Base-by-base conservation (phyloP, 495 filamentous ascomycete species). In the Elasticomyces elasticus region DNA sequence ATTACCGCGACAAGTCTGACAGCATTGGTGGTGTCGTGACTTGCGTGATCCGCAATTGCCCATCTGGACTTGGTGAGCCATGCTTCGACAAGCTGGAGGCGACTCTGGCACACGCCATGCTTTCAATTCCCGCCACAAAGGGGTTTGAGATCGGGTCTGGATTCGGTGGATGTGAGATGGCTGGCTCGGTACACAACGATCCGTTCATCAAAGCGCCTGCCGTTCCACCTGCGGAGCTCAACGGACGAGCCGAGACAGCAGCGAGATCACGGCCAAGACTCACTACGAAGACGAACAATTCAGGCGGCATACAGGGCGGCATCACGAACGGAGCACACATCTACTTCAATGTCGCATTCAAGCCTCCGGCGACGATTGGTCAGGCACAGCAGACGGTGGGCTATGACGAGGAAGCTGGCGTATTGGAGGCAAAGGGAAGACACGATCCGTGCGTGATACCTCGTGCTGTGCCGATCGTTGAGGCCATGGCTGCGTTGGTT, bases 361-460 rank as follows among this genome's bases (percentile, higher is more conserved):
- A 98, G 74, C 86, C 91, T 1, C 81, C 92, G 7, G 92, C 92
- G 9, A 98, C 92, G 9, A 98, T 98, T 65, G 88, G 89, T 30
- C 86, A 91, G 72, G 87, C 87, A 23, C 92, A 98, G 72, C 72
- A 73, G 20, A 98, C 94, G 3, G 83, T 86, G 12, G 82, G 81
- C 1, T 97, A 95, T 69, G 82, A 80, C 51, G 67, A 71, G 12
- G 73, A 75, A 15, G 81, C 85, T 53, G 92, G 92, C 41, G 66
- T 85, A 11, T 72, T 97, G 11, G 90, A 89, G 52, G 92, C 92
- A 37, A 98, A 97, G 77, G 92, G 92, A 7, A 76, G 92, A 45
- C 92, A 98, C 67, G 92, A 98, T 65, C 92, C 92, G 17, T 95
- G 90, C 65, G 92, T 97, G 7, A 88, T 95, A 0, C 92, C 92